These are phyloP conservation scores for Hanseniaspora thailandica DNA, from an alignment of 805 yeast genomes.

Conservation along the genomic window DNA sequence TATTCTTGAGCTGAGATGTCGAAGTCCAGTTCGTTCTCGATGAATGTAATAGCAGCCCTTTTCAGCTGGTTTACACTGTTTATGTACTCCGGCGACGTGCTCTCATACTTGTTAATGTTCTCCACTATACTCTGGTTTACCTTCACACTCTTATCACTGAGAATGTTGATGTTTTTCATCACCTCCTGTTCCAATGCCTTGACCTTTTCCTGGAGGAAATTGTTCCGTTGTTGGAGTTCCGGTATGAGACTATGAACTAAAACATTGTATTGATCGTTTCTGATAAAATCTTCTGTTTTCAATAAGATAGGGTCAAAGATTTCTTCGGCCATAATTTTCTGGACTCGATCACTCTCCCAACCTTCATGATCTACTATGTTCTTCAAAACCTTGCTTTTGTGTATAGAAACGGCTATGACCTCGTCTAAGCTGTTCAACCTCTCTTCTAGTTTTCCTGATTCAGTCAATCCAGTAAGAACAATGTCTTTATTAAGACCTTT, in stretches of 20 bases:
- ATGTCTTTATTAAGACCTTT: neutral
- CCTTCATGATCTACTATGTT: neutral
- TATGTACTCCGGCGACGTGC: neutral
- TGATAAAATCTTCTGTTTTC: neutral
- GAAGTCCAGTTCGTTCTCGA: conserved; percentile 6
- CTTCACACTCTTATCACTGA: conserved; percentile 22
- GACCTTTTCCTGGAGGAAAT: conserved; percentile 21
- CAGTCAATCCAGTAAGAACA: neutral
- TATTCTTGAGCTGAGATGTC: neutral
- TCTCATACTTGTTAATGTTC: neutral
- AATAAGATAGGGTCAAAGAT: neutral
- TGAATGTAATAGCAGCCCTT: neutral
- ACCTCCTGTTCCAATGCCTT: conserved; percentile 21
- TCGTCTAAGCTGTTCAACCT: conserved; percentile 8
- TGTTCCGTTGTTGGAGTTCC: conserved; percentile 22
- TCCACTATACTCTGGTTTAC: conserved; percentile 17
- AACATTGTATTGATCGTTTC: neutral
- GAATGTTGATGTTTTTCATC: conserved; percentile 17
- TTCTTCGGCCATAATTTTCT: conserved; percentile 1
- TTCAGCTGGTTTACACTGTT: conserved; percentile 2
- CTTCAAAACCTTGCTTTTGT: conserved; percentile 1
- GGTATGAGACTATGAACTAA: conserved; percentile 13
- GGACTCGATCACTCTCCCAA: neutral
- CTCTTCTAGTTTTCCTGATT: neutral
- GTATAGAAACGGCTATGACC: conserved; percentile 1